A percentile compares a stretch with the other conserved stretches of the same genome.
Evolutionary conservation across 768 basidiomycete species (phyloP).

Genomic region (Porpolomopsis calyptriformis): DNA sequence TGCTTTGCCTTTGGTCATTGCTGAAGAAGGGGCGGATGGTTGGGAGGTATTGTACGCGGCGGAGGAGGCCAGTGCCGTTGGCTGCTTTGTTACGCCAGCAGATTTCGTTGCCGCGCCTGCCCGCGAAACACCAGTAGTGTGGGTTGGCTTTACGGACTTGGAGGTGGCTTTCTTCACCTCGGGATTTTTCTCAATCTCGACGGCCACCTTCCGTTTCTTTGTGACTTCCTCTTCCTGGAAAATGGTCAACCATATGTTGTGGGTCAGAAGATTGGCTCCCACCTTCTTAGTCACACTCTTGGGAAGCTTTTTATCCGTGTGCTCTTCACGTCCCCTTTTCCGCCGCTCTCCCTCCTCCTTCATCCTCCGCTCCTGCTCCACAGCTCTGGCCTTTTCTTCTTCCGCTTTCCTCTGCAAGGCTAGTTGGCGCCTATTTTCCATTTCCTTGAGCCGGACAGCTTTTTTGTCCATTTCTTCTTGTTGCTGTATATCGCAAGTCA

Average conservation of each 20-base stretch:
- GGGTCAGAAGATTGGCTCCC: constrained; percentile 3
- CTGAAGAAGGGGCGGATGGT: constrained; percentile 24
- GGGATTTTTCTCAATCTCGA: constrained; percentile 46
- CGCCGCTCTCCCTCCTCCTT: constrained; percentile 68
- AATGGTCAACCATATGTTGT: constrained; percentile 7
- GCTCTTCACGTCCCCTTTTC: constrained; percentile 75
- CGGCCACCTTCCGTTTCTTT: constrained; percentile 59
- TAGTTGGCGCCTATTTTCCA: constrained; percentile 71
- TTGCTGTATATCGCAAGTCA: constrained; percentile 43
- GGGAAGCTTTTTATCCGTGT: constrained; percentile 55
- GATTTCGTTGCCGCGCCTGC: constrained; percentile 26
- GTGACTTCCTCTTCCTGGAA: constrained; percentile 54
- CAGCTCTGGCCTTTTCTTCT: constrained; percentile 53
- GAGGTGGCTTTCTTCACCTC: constrained; percentile 39
- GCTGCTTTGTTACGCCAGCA: constrained; percentile 26
- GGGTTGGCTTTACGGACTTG: constrained; percentile 11
- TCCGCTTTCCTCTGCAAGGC: constrained; percentile 66
- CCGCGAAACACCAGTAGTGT: no score
- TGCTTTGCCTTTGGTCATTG: constrained; percentile 35
- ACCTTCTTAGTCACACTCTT: constrained; percentile 53
- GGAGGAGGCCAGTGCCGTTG: constrained; percentile 26
- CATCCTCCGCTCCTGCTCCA: constrained; percentile 60
- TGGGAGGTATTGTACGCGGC: constrained; percentile 30
- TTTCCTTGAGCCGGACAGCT: constrained; percentile 59
- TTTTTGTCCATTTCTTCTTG: constrained; percentile 83